These are phyloP conservation scores for Penicilliopsis zonata DNA, from an alignment of 495 filamentous ascomycete genomes.

Conservation along the genomic window DNA sequence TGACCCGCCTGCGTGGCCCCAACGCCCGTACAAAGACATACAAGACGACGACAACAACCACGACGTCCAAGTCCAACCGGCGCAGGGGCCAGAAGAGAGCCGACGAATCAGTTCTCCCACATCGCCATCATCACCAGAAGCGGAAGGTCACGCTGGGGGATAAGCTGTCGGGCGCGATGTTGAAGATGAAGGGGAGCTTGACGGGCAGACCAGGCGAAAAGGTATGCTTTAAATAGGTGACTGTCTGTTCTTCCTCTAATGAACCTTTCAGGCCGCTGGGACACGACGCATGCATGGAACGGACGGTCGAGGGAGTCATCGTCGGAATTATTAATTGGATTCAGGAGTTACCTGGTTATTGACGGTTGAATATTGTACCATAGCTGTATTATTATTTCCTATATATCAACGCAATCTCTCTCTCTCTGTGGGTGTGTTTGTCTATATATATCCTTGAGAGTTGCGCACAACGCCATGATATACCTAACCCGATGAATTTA, in stretches of 20 bases:
- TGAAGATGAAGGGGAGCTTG: slow-evolving; percentile 52
- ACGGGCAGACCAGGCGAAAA: slow-evolving; percentile 51
- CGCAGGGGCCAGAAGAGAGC: slow-evolving; percentile 5
- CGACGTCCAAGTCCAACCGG: slow-evolving; percentile 1
- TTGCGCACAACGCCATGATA: too few species aligned
- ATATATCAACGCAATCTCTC: too few species aligned
- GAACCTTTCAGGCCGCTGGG: slow-evolving; percentile 46
- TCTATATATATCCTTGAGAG: too few species aligned
- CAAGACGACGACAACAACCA: slow-evolving; percentile 19
- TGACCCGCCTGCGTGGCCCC: slow-evolving; percentile 18
- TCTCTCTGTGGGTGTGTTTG: too few species aligned
- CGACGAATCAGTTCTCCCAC: background rate
- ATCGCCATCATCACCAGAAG: slow-evolving; percentile 40
- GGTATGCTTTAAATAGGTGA: slow-evolving; percentile 21
- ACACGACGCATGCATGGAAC: slow-evolving; percentile 61
- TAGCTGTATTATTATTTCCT: too few species aligned
- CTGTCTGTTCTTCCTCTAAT: slow-evolving; percentile 2
- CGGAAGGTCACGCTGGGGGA: slow-evolving; percentile 49
- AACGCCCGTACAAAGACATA: slow-evolving; percentile 13
- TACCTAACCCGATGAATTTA: too few species aligned
- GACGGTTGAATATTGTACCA: too few species aligned
- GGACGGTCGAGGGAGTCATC: slow-evolving; percentile 43
- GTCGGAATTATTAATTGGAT: too few species aligned
- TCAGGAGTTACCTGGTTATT: too few species aligned
- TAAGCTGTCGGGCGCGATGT: slow-evolving; percentile 56